Percentiles rank a stretch among this genome's conserved stretches.
Conservation (phyloP, 129 eudicot genomes). For the Escallonia herrerae region DNA sequence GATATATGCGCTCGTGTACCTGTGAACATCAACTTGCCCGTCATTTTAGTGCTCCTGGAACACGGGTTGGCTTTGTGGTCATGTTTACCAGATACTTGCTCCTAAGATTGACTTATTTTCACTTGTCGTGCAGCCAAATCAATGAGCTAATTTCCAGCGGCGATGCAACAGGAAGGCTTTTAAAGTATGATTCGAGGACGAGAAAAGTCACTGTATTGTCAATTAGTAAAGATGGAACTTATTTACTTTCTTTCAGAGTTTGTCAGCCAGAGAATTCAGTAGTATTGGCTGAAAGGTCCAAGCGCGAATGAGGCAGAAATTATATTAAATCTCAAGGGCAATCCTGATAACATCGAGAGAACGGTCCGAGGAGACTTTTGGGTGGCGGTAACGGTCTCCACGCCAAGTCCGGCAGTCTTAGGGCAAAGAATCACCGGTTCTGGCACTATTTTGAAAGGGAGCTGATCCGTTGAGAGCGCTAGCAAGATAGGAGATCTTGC, state of each 20-base stretch:
- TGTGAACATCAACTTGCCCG: too few relatives aligned
- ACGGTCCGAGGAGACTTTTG: conserved; percentile 13
- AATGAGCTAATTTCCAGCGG: neutral
- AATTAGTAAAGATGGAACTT: conserved; percentile 6
- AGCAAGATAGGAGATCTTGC: too few relatives aligned
- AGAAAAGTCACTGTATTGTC: neutral
- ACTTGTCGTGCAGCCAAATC: neutral
- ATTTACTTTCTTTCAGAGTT: conserved; percentile 4
- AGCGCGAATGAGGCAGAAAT: neutral
- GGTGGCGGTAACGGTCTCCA: conserved; percentile 3
- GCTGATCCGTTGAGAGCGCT: too few relatives aligned
- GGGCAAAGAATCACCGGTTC: neutral
- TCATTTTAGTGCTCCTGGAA: too few relatives aligned
- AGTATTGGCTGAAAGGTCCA: conserved; percentile 18
- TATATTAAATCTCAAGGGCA: neutral
- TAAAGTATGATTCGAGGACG: conserved; percentile 3
- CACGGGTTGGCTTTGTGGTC: too few relatives aligned
- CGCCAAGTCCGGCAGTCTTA: neutral
- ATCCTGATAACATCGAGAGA: conserved; percentile 11
- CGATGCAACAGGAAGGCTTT: conserved; percentile 7
- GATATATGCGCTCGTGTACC: too few relatives aligned
- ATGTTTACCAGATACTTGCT: too few relatives aligned
- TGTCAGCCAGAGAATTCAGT: neutral
- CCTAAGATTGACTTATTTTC: too few relatives aligned
- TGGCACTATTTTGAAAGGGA: neutral